Conservation (phyloP, 1,284 basidiomycete genomes). For the Ganoderma lingzhi region DNA sequence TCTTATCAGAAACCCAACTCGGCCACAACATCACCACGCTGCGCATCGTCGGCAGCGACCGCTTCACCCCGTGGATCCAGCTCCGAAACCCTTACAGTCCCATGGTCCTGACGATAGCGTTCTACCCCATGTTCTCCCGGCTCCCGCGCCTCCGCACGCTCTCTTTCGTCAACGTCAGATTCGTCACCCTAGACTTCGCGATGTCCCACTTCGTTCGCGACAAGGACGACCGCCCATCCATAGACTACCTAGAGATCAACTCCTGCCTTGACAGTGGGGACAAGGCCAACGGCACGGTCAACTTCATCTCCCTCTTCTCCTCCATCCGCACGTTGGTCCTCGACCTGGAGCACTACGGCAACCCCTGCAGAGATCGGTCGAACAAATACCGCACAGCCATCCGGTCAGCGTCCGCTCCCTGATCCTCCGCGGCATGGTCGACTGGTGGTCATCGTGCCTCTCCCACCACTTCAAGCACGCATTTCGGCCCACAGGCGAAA, state of each 20-base stretch:
- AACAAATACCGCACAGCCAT: neutral
- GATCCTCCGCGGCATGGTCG: neutral
- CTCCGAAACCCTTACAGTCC: slow-evolving; percentile 1
- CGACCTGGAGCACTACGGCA: slow-evolving; percentile 3
- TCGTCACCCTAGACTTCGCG: neutral
- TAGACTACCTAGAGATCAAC: slow-evolving; percentile 4
- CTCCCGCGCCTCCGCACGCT: slow-evolving; percentile 1
- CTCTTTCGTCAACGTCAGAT: neutral
- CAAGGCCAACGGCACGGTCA: slow-evolving; percentile 1
- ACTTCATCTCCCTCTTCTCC: slow-evolving; percentile 4
- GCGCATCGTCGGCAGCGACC: slow-evolving; percentile 1
- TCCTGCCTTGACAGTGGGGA: neutral
- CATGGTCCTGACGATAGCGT: neutral
- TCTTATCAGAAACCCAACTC: neutral
- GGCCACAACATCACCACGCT: neutral
- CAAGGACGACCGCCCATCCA: neutral
- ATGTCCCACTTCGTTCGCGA: neutral
- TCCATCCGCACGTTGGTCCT: slow-evolving; percentile 2
- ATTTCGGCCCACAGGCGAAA: neutral
- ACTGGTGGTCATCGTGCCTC: neutral
- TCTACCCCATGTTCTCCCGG: neutral
- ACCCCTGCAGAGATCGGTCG: neutral
- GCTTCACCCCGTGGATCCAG: neutral
- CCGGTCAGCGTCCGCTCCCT: neutral
- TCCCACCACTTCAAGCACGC: neutral